Evolutionary conservation across 192 early-diverging fungal species (phyloP).

Genomic region (Coemansia sp.): DNA sequence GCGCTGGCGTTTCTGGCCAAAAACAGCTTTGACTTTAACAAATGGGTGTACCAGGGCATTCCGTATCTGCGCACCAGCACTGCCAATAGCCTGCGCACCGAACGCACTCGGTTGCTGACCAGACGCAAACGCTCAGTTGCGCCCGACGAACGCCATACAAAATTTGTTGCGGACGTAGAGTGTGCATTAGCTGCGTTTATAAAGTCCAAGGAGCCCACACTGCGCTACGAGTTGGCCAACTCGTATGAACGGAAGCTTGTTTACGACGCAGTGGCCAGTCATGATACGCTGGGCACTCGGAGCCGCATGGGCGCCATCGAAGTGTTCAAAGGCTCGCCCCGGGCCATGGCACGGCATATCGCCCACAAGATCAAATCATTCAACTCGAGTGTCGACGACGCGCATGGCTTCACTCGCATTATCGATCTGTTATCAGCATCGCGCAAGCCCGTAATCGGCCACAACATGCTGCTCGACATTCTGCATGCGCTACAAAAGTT

Average conservation of each 20-base stretch:
- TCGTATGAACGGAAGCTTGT: conserved; percentile 71
- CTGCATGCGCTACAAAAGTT: conserved; percentile 80
- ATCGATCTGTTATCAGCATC: conserved; percentile 74
- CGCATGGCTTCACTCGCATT: conserved; percentile 71
- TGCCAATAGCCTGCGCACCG: conserved; percentile 17
- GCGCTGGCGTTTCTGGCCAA: conserved; percentile 72
- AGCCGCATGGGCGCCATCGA: conserved; percentile 39
- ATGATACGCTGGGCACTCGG: conserved; percentile 46
- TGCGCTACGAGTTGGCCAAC: conserved; percentile 53
- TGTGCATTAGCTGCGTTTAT: conserved; percentile 18
- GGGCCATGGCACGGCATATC: conserved; percentile 25
- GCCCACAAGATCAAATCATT: conserved; percentile 25
- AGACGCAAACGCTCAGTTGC: conserved; percentile 17
- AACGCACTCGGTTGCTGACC: conserved; percentile 23
- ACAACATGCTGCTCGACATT: conserved; percentile 90
- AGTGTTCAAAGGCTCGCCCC: conserved; percentile 42
- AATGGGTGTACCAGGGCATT: conserved; percentile 78
- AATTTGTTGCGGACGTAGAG: conserved; percentile 31
- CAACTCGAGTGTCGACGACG: conserved; percentile 51
- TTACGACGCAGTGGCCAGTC: conserved; percentile 68
- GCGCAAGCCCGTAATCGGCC: conserved; percentile 79
- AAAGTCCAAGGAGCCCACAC: conserved; percentile 6
- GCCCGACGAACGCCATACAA: conserved; percentile 14
- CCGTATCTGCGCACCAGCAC: conserved; percentile 57
- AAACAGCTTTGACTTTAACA: conserved; percentile 89